A percentile compares a stretch with the other conserved stretches of the same genome.
phyloP scores from a whole-genome alignment of 495 filamentous ascomycete species.

The Hypoxylon fuscum region DNA sequence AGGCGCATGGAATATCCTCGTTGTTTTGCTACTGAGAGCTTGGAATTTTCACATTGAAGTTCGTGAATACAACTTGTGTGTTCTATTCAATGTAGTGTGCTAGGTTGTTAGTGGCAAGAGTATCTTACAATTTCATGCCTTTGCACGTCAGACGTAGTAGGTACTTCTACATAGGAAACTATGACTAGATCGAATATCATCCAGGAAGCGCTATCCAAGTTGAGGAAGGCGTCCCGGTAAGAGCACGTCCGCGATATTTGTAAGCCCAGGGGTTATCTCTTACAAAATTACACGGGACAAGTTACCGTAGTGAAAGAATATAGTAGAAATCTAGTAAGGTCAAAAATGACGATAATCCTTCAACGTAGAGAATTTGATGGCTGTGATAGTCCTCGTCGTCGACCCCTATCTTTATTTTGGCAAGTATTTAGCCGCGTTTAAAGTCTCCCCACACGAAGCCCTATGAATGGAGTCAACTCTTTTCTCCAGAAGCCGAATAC shows the following conservation, averaged over 20 bases:
- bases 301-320: constrained; percentile 16
- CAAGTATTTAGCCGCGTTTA: constrained; percentile 15
- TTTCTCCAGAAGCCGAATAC: constrained; percentile 24
- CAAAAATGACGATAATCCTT: not conserved
- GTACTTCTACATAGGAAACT: not conserved
- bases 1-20: constrained; percentile 34
- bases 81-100: not conserved
- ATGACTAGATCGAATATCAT: constrained; percentile 9
- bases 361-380: not conserved
- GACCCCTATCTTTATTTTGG: constrained; percentile 16
- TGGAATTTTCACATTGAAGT: not conserved
- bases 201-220: constrained; percentile 29
- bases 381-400: constrained; percentile 14
- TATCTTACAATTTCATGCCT: constrained; percentile 7
- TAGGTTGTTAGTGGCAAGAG: not conserved
- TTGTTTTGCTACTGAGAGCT: constrained; percentile 2
- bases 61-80: not conserved
- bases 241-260: constrained; percentile 34
- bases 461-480: constrained; percentile 26
- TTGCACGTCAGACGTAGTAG: constrained; percentile 15
- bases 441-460: constrained; percentile 25
- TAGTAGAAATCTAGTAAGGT: not conserved
- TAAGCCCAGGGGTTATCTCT: constrained; percentile 20
- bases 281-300: constrained; percentile 21
- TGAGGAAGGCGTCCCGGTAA: constrained; percentile 32